Evolutionary conservation across 2,329 filamentous ascomycete species (phyloP).

Genomic region (Cladorrhinum sp.): DNA sequence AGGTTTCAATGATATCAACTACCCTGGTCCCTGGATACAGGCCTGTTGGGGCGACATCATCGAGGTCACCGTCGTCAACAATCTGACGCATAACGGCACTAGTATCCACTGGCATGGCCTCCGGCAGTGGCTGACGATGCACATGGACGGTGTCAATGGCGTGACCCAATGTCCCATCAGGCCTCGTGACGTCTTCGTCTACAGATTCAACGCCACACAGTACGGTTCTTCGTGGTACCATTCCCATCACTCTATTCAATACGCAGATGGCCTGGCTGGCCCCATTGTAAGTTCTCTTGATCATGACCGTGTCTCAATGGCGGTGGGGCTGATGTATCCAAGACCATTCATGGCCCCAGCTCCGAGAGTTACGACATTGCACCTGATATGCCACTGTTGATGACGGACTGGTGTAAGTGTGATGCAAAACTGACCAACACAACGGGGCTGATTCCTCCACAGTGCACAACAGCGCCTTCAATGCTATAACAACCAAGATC

Average conservation of each 20-base stretch:
- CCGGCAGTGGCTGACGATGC: conserved; percentile 4
- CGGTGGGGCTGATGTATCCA: no score
- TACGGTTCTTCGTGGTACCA: conserved; percentile 37
- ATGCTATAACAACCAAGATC: conserved; percentile 3
- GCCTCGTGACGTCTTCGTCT: conserved; percentile 38
- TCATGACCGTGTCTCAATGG: no score
- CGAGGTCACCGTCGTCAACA: conserved; percentile 15
- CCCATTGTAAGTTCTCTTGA: conserved; percentile 4
- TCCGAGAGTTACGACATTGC: conserved; percentile 10
- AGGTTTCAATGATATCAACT: no score
- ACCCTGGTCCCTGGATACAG: conserved; percentile 17
- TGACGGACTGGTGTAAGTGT: conserved; percentile 18
- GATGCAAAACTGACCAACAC: no score
- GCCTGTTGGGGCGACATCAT: conserved; percentile 16
- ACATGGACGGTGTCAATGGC: conserved; percentile 6
- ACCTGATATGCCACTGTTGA: background rate
- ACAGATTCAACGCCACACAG: conserved; percentile 32
- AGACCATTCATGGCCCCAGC: conserved; percentile 10
- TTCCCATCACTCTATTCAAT: conserved; percentile 32
- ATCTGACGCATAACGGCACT: conserved; percentile 14
- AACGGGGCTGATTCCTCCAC: no score
- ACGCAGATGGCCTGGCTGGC: conserved; percentile 14
- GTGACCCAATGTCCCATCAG: conserved; percentile 44
- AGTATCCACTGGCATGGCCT: conserved; percentile 18
- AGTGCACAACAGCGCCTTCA: conserved; percentile 16